Percentiles rank a stretch among this genome's conserved stretches.
phyloP scores from a whole-genome alignment of 306 rosid genomes.

The Pterocarpus macrocarpus region DNA sequence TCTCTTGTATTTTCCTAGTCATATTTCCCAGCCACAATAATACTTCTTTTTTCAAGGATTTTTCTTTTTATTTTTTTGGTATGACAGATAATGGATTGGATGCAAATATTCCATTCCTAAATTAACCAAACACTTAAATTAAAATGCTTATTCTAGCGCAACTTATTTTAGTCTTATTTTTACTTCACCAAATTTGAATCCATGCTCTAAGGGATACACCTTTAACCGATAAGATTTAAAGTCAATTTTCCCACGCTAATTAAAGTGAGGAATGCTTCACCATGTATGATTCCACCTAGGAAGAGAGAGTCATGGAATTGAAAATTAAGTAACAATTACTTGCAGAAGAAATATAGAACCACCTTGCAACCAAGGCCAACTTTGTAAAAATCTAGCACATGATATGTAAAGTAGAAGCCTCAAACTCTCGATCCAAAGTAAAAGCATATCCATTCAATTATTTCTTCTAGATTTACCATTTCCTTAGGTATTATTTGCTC shows the following conservation, averaged over 20 bases:
- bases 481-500: neutral
- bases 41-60: too few species aligned
- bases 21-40: neutral
- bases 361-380: conserved; percentile 13
- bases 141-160: too few species aligned
- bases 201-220: too few species aligned
- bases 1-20: neutral
- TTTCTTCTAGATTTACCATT: conserved; percentile 17
- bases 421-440: neutral
- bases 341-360: neutral
- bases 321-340: neutral
- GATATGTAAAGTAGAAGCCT: neutral
- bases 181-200: too few species aligned
- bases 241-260: too few species aligned
- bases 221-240: too few species aligned
- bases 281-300: too few species aligned
- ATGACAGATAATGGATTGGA: too few species aligned
- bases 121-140: neutral
- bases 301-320: too few species aligned
- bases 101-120: neutral
- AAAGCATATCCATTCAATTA: neutral
- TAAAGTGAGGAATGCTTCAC: too few species aligned
- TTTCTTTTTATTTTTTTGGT: too few species aligned
- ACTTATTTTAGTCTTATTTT: too few species aligned
- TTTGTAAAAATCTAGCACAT: neutral